Evolutionary conservation across 495 filamentous ascomycete species (phyloP).

Genomic region (Annulohypoxylon stygium): DNA sequence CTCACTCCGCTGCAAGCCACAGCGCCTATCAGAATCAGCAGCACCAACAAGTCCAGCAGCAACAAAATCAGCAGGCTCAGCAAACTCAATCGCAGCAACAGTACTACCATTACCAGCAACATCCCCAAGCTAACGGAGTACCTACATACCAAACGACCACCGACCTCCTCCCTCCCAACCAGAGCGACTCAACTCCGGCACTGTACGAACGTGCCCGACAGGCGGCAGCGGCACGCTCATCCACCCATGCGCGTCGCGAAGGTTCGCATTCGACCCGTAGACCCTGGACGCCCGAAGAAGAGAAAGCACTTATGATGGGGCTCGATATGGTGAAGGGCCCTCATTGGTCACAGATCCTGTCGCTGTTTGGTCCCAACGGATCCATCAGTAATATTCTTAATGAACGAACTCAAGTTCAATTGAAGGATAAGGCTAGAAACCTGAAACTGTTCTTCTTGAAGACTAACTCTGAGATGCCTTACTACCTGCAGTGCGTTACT

Average conservation of each 20-base stretch:
- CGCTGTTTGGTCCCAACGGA: slow-evolving; percentile 86
- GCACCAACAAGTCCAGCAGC: slow-evolving; percentile 50
- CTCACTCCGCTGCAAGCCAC: slow-evolving; percentile 38
- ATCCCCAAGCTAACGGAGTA: slow-evolving; percentile 31
- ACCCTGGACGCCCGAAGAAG: slow-evolving; percentile 91
- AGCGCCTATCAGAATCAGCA: slow-evolving; percentile 54
- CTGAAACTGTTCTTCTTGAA: slow-evolving; percentile 96
- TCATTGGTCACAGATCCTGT: slow-evolving; percentile 95
- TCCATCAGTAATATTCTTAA: slow-evolving; percentile 87
- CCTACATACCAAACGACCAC: slow-evolving; percentile 52
- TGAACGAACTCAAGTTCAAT: slow-evolving; percentile 92
- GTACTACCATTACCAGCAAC: slow-evolving; percentile 48
- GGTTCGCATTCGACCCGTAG: slow-evolving; percentile 86
- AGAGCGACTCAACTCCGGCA: slow-evolving; percentile 81
- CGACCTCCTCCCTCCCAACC: slow-evolving; percentile 69
- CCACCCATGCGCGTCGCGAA: slow-evolving; percentile 77
- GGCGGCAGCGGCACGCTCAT: slow-evolving; percentile 83
- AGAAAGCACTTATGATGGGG: slow-evolving; percentile 91
- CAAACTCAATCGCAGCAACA: slow-evolving; percentile 37
- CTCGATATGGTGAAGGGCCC: slow-evolving; percentile 92
- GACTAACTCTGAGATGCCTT: slow-evolving; percentile 91
- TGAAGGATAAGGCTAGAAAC: slow-evolving; percentile 96
- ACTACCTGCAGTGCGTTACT: slow-evolving; percentile 90
- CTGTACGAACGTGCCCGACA: slow-evolving; percentile 86
- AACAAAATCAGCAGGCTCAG: slow-evolving; percentile 38